These are phyloP conservation scores for Parachaetomium inaequale DNA, from an alignment of 495 filamentous ascomycete genomes.

Conservation along the genomic window DNA sequence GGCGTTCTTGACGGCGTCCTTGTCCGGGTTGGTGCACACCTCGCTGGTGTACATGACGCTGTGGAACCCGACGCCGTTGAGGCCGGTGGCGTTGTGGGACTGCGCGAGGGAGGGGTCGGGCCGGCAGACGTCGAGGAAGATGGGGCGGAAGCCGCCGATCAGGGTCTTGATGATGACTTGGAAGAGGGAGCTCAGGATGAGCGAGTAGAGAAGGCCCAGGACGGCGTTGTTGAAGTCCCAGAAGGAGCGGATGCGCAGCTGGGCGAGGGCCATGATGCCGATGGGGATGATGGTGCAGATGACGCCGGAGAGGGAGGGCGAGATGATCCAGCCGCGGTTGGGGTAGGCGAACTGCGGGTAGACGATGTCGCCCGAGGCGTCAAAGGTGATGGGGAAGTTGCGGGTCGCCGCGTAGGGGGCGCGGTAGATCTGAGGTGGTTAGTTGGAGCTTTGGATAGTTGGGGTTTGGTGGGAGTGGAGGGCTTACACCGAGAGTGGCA, in stretches of 20 bases:
- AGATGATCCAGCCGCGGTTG: slow-evolving; percentile 57
- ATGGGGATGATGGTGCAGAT: slow-evolving; percentile 55
- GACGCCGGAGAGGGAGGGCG: slow-evolving; percentile 57
- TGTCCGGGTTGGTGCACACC: slow-evolving; percentile 47
- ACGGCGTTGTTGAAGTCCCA: slow-evolving; percentile 65
- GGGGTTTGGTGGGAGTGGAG: slow-evolving; percentile 1
- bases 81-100: slow-evolving; percentile 29
- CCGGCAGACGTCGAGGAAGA: slow-evolving; percentile 56
- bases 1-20: slow-evolving; percentile 49
- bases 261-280: slow-evolving; percentile 52
- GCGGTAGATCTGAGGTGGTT: slow-evolving; percentile 47
- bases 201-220: slow-evolving; percentile 56
- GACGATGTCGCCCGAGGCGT: slow-evolving; percentile 55
- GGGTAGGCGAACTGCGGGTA: slow-evolving; percentile 62
- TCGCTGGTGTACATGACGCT: slow-evolving; percentile 49
- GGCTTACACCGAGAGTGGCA: slow-evolving; percentile 54
- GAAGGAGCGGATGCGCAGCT: slow-evolving; percentile 60
- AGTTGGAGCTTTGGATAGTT: not conserved
- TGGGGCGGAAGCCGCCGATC: slow-evolving; percentile 41
- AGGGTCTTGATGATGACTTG: slow-evolving; percentile 43
- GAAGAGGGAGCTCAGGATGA: slow-evolving; percentile 56
- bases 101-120: slow-evolving; percentile 43
- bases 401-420: slow-evolving; percentile 54
- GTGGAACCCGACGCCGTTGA: slow-evolving; percentile 44
- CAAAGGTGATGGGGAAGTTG: slow-evolving; percentile 30